Percentiles rank a stretch among this genome's conserved stretches.
phyloP scores from a whole-genome alignment of 176 grass and related monocot genomes.

The Carex scoparia region DNA sequence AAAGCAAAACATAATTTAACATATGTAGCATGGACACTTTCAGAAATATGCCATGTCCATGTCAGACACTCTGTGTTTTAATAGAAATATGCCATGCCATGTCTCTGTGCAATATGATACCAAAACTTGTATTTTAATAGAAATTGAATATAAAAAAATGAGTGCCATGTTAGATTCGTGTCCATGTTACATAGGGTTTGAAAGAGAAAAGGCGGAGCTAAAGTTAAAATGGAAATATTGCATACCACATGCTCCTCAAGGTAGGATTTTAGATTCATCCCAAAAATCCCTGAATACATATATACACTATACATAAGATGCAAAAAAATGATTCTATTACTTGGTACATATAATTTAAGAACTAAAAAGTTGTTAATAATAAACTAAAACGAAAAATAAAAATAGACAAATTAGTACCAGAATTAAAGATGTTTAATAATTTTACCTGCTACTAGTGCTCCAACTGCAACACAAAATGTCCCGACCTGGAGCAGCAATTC shows the following conservation, averaged over 20 bases:
- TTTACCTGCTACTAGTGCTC: slow-evolving; percentile 88
- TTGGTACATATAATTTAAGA: neutral
- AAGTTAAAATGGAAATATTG: neutral
- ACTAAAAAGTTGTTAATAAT: neutral
- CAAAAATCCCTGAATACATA: slow-evolving; percentile 73
- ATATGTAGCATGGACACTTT: neutral
- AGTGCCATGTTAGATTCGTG: neutral
- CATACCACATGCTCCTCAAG: slow-evolving; percentile 79
- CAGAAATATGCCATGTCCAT: neutral
- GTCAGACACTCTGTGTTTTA: neutral
- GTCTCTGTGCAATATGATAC: too few species aligned
- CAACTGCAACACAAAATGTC: slow-evolving; percentile 86
- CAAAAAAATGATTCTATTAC: neutral
- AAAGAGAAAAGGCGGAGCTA: slow-evolving; percentile 14
- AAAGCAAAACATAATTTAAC: slow-evolving; percentile 27
- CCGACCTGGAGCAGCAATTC: slow-evolving; percentile 96
- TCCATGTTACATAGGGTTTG: neutral
- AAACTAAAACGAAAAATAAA: neutral
- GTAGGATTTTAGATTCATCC: slow-evolving; percentile 90
- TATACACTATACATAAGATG: neutral
- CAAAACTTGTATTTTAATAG: neutral
- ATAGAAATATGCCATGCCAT: neutral
- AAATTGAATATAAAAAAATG: neutral
- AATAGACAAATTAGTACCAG: neutral
- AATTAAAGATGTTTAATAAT: slow-evolving; percentile 11